Evolutionary conservation across 2,329 filamentous ascomycete genomes (phyloP).

Genomic region (Hymenoscyphus fraxineus): DNA sequence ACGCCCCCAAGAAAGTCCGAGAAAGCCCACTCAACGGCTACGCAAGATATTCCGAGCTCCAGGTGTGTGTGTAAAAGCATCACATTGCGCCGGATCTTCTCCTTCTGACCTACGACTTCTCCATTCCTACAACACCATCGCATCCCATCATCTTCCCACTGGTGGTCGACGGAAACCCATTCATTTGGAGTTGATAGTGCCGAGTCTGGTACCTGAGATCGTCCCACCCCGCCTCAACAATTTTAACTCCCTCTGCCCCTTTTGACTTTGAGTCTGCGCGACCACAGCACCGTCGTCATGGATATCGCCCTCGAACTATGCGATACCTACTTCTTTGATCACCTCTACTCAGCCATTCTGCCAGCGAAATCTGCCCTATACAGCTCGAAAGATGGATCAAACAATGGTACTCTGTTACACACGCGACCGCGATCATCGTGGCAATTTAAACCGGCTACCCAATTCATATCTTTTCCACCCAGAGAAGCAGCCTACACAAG

Average conservation of each 20-base stretch:
- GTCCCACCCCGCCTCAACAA: background rate
- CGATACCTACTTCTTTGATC: conserved; percentile 80
- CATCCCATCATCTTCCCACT: background rate
- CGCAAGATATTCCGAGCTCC: background rate
- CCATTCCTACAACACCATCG: background rate
- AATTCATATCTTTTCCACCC: conserved; percentile 66
- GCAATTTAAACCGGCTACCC: conserved; percentile 69
- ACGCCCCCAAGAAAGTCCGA: background rate
- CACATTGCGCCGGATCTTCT: background rate
- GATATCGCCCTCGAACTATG: conserved; percentile 84
- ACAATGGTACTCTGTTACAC: conserved; percentile 52
- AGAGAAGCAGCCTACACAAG: conserved; percentile 76
- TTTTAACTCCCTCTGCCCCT: background rate
- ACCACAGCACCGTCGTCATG: conserved; percentile 53
- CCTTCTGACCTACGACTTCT: background rate
- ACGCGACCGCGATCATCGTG: conserved; percentile 55
- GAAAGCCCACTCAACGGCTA: background rate
- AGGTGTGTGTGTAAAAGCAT: background rate
- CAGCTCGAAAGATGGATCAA: conserved; percentile 46
- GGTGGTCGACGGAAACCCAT: conserved; percentile 17
- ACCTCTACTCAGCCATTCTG: conserved; percentile 68
- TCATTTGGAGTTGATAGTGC: conserved; percentile 18
- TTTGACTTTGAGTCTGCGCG: conserved; percentile 9
- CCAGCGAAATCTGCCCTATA: conserved; percentile 55
- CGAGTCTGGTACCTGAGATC: background rate